phyloP scores from a whole-genome alignment of 148 eudicot species.

The Spergularia bocconei region DNA sequence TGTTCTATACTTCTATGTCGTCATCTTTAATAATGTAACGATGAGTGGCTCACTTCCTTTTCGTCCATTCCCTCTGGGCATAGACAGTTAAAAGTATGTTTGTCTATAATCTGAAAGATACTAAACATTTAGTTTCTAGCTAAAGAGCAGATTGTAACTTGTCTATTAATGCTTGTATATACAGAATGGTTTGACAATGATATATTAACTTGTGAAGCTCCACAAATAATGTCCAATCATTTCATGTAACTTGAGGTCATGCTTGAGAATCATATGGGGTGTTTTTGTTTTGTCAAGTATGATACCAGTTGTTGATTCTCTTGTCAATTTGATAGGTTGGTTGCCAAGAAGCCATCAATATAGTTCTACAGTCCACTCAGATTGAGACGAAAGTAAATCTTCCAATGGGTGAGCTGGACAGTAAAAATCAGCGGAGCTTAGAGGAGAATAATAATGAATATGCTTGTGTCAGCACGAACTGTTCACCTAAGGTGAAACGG shows the following conservation, averaged over 20 bases:
- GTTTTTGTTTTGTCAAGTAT: not conserved
- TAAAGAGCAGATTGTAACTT: not conserved
- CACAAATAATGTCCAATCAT: not conserved
- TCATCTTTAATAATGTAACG: not conserved
- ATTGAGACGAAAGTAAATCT: slow-evolving; percentile 32
- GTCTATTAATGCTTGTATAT: not conserved
- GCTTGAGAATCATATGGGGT: not conserved
- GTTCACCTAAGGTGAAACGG: slow-evolving; percentile 48
- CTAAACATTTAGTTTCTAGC: too few species aligned
- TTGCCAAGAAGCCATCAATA: slow-evolving; percentile 78
- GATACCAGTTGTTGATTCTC: slow-evolving; percentile 5
- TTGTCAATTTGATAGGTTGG: slow-evolving; percentile 42
- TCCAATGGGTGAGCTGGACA: slow-evolving; percentile 14
- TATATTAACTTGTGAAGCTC: not conserved
- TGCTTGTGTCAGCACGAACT: slow-evolving; percentile 33
- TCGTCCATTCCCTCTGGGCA: not conserved
- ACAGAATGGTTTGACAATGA: not conserved
- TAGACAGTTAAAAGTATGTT: too few species aligned
- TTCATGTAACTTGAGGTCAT: not conserved
- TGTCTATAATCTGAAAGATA: too few species aligned
- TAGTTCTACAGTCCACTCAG: slow-evolving; percentile 38
- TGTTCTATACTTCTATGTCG: not conserved
- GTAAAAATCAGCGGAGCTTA: slow-evolving; percentile 15
- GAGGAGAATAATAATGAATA: slow-evolving; percentile 34
- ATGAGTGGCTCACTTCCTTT: not conserved